These are phyloP conservation scores for Penicillium sp. DNA, from an alignment of 2,329 filamentous ascomycete species.

Conservation along the genomic window DNA sequence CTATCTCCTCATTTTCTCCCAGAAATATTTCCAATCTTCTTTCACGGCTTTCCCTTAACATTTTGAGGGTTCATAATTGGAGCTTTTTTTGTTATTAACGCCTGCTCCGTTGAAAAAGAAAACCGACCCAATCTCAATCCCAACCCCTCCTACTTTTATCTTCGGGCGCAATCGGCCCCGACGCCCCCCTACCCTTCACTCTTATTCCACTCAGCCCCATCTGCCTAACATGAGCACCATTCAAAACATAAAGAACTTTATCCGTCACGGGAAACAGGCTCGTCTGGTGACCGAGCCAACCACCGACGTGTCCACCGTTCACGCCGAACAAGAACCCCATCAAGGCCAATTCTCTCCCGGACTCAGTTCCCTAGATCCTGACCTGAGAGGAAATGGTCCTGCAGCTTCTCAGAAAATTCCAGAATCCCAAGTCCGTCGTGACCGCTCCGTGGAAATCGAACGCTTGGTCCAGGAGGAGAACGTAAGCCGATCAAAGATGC, in stretches of 20 bases:
- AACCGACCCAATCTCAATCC: background rate
- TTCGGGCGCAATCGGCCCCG: background rate
- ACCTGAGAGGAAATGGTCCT: constrained; percentile 58
- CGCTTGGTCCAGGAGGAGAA: constrained; percentile 90
- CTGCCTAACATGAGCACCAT: constrained; percentile 63
- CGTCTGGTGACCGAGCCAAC: constrained; percentile 65
- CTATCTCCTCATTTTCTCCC: background rate
- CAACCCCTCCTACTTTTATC: background rate
- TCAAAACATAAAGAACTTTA: constrained; percentile 97
- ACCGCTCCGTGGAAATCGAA: constrained; percentile 66
- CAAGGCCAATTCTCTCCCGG: constrained; percentile 48
- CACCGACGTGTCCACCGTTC: constrained; percentile 62
- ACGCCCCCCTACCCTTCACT: background rate
- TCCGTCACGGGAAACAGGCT: constrained; percentile 96
- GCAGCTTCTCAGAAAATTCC: constrained; percentile 63
- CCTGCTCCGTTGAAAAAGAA: background rate
- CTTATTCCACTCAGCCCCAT: background rate
- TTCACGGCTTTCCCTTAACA: background rate
- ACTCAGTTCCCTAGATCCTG: constrained; percentile 60
- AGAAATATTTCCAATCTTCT: background rate
- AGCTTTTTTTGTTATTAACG: constrained; percentile 1
- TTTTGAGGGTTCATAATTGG: constrained; percentile 6
- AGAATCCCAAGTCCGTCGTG: constrained; percentile 58
- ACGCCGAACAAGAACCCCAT: constrained; percentile 62
- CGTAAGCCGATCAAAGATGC: constrained; percentile 79